Evolutionary conservation across 305 asterid genomes (phyloP), one percentile per base, ranked within the genome.

Genomic region (Lippia alba): DNA sequence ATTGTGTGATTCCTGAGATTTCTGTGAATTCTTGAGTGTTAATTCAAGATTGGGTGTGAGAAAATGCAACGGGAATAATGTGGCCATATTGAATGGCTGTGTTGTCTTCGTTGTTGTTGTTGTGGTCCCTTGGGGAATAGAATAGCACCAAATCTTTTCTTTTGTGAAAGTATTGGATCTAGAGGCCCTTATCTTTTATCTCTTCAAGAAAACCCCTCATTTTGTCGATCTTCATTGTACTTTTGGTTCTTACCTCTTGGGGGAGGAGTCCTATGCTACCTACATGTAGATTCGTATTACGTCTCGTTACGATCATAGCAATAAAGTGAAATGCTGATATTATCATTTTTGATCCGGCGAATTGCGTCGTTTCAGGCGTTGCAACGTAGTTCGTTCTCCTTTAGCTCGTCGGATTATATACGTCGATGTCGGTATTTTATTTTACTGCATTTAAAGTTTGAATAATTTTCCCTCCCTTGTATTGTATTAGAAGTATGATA

Each of bases 1-100:
- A 34, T 41, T 8, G 45, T 36, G 24, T 15, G 36, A 53, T 55
- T 10, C 45, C 24, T 24, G 34, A 36, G 57, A 57, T 65, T 70
- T 69, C 58, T 50, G 20, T 24, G 54, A 55, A 39, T 14, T 15
- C 20, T 39, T 33, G 61, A 46, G 45, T 55, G n/a, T n/a, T n/a
- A n/a, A n/a, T n/a, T n/a, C n/a, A n/a, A n/a, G n/a, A n/a, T 39
- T 33, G 61, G 36, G 45, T 55, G 51, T 58, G 32, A 6, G 15
- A 39, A 50, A 44, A 56, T 2, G 51, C 14, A 50, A 50, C 44
- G 55, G 40, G 75, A 64, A 51, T n/a, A 72, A 69, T 62, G 74
- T 60, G 81, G 67, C 62, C 78, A 66, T 54, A 61, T 73, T 76
- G 73, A 77, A 81, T 77, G 78, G 76, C 54, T 57, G 65, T 51